Evolutionary conservation across 345 rosid genomes (phyloP), one percentile per base, ranked within the genome.

Genomic region (Nasturtium officinale): DNA sequence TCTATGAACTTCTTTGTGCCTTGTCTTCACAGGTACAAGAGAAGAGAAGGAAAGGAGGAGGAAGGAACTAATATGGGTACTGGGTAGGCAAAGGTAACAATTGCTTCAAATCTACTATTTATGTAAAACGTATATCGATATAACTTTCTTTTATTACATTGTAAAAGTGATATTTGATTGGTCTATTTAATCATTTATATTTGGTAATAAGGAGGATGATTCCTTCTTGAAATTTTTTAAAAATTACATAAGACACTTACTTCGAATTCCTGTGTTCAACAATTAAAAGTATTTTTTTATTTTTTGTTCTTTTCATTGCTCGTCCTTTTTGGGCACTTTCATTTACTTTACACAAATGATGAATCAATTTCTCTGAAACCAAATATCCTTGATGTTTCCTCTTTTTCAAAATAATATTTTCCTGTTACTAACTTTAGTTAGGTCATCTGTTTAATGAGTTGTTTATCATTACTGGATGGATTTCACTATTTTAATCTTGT

Each of bases 181-280:
- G 6, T 37, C 35, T 46, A 11, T 32, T n/a, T n/a, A n/a, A n/a
- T n/a, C n/a, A n/a, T n/a, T n/a, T n/a, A 21, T 18, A 23, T 11
- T 62, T 75, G 40, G 62, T 67, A 40, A 60, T 68, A 67, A 67
- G 78, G 74, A 69, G 74, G 69, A 75, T 67, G 74, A 51, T 75
- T 51, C 62, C 13, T 51, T 60, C 69, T 67, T 47, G 52, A 47
- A 50, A 57, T 2, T 55, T 65, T n/a, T n/a, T n/a, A n/a, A 9
- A 16, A 54, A 63, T 65, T 45, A 45, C 50, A 55, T 42, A 65
- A 25, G 51, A 46, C 65, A 35, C 51, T 35, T 73, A 65, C 58
- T 64, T 35, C 20, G 15, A 53, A 40, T 48, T 71, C 28, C 23
- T 46, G 3, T 28, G 7, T 28, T n/a, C 53, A 28, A 46, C 58